Evolutionary conservation across 331 rosid genomes (phyloP).

Genomic region (Phaseolus coccineus): DNA sequence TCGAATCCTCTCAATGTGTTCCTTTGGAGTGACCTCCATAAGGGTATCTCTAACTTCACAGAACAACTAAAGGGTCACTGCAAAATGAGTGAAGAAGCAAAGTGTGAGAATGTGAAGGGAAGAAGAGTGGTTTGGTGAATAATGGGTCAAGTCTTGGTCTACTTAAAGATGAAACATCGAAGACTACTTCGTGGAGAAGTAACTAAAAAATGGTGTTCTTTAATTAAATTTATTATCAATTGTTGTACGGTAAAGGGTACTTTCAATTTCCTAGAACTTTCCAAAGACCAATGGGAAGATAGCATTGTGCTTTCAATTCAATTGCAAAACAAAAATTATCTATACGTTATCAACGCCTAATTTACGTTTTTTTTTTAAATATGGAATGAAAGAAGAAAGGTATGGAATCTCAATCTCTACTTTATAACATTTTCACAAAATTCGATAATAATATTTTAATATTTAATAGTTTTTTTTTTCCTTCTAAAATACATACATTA

Average conservation of each 20-base stretch:
- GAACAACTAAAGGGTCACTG: not conserved
- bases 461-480: too few species aligned
- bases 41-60: not conserved
- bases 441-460: too few species aligned
- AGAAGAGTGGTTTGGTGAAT: not conserved
- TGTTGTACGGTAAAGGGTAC: slow-evolving; percentile 9
- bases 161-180: not conserved
- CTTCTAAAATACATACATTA: too few species aligned
- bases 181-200: slow-evolving; percentile 15
- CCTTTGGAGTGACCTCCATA: slow-evolving; percentile 44
- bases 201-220: not conserved
- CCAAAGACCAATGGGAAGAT: not conserved
- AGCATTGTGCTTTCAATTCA: not conserved
- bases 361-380: too few species aligned
- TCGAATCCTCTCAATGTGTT: slow-evolving; percentile 65
- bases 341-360: too few species aligned
- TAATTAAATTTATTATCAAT: not conserved
- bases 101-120: not conserved
- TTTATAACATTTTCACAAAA: too few species aligned
- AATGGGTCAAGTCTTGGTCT: not conserved
- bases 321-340: not conserved
- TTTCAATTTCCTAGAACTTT: not conserved
- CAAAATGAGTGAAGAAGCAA: not conserved
- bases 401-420: too few species aligned
- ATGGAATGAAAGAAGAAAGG: too few species aligned